Base-by-base conservation (phyloP, 2,329 filamentous ascomycete species). In the Pseudophaeomoniella oleicola region DNA sequence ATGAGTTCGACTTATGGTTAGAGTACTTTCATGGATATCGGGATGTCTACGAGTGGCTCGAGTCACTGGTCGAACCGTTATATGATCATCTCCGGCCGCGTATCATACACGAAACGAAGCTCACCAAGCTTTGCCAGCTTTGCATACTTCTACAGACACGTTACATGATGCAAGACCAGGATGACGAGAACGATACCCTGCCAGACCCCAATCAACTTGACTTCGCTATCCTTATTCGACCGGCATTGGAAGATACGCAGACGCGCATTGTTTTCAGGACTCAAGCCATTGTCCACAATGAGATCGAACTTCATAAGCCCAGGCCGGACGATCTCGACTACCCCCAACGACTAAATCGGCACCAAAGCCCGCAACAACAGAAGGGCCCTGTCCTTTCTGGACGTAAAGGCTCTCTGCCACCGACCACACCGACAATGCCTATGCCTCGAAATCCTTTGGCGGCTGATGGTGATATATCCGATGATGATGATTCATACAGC, bases 1-100 rank as follows among this genome's bases (percentile, higher is more conserved):
- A 81, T 44, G 76, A 81, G 50, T 76, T 75, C 49, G 74, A 78
- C 37, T 56, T 81, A 5, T 81, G 75, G 74, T 63, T 64, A 3
- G 71, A 78, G 50, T 78, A 73, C 74, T 77, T 79, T 42, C 69
- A 75, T 41, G 72, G 69, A 3, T 70, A 78, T 40, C 69, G 64
- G 16, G 72, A 69, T 2, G 51, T 78, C 4, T 76, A 80, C 47
- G 72, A 79, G 40, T 81, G 78, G 43, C 58, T 81, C 1, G 76
- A 81, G 50, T 68, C 72, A 13, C 62, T 81, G 33, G 78, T 75
- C 50, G 76, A 81, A 50, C 75, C 76, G 2, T 59, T 81, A 17
- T 79, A 78, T 47, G 76, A 81, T 46, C 65, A 78, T 47, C 58
- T 81, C 16, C 64, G 74, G 35, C 76, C 76, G 5, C 64, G 71